phyloP scores from a whole-genome alignment of 202 grass and related monocot species.

The Cymbopogon flexuosus region DNA sequence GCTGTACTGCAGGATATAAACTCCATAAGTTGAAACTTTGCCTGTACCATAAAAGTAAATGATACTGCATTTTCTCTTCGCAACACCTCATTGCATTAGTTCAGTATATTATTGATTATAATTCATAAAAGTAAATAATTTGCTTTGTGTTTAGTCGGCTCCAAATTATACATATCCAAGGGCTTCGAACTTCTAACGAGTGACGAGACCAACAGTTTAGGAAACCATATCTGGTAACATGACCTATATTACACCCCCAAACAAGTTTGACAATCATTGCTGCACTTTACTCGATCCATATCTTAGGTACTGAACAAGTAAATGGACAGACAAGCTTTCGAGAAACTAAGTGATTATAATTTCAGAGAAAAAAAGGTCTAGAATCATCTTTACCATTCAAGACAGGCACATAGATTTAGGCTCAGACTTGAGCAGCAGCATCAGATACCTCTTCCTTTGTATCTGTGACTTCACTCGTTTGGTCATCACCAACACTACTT shows the following conservation, averaged over 20 bases:
- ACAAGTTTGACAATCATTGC: not conserved
- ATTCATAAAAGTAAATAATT: not conserved
- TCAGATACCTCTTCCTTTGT: slow-evolving; percentile 35
- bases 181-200: too few species aligned
- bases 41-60: too few species aligned
- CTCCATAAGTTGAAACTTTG: not conserved
- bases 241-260: not conserved
- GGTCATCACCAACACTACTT: slow-evolving; percentile 19
- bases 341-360: not conserved
- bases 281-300: not conserved
- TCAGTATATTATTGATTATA: not conserved
- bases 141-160: not conserved
- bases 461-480: slow-evolving; percentile 26
- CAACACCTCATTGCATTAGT: not conserved
- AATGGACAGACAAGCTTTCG: not conserved
- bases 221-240: not conserved
- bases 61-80: too few species aligned
- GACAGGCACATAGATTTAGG: not conserved
- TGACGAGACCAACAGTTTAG: not conserved
- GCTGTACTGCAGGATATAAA: not conserved
- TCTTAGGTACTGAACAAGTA: not conserved
- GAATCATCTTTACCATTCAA: slow-evolving; percentile 36
- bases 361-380: slow-evolving; percentile 5
- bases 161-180: not conserved
- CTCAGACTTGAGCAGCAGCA: slow-evolving; percentile 27